A percentile compares a stretch with the other conserved stretches of the same genome.
These are phyloP conservation scores for Suillus sp. DNA, from an alignment of 768 basidiomycete species.

Conservation along the genomic window DNA sequence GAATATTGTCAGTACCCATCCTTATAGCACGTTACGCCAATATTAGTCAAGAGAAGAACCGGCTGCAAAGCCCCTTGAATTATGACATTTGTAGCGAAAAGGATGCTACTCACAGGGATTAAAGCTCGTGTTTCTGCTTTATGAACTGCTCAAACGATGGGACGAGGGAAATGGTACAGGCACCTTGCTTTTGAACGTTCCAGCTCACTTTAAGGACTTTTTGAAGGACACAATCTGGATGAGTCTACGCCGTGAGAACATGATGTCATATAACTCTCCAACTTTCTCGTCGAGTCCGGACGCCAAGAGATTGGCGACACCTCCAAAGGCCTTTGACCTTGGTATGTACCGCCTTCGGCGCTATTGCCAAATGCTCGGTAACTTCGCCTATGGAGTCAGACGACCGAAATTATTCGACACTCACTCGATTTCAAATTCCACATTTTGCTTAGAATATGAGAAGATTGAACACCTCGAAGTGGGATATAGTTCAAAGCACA, in stretches of 20 bases:
- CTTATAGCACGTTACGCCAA: not conserved
- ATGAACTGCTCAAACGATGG: not conserved
- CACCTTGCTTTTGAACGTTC: no score
- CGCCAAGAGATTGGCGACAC: not conserved
- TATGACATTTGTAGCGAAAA: not conserved
- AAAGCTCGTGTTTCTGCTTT: conserved; percentile 3
- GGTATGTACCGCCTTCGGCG: not conserved
- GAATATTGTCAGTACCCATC: not conserved
- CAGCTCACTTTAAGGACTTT: not conserved
- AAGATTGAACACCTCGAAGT: not conserved
- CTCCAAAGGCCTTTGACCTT: not conserved
- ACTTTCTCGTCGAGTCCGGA: not conserved
- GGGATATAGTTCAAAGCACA: not conserved
- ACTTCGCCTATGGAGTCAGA: not conserved
- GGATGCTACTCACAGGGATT: not conserved
- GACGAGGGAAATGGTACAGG: not conserved
- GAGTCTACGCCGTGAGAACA: conserved; percentile 3
- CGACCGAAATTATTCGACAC: not conserved
- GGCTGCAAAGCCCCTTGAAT: not conserved
- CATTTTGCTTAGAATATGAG: no score
- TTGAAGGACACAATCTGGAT: not conserved
- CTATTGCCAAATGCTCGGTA: no score
- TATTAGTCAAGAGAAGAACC: not conserved
- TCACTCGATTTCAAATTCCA: not conserved
- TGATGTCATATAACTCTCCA: conserved; percentile 7